phyloP scores from a whole-genome alignment of 2,329 filamentous ascomycete genomes.

The Teratosphaeria zuluensis region DNA sequence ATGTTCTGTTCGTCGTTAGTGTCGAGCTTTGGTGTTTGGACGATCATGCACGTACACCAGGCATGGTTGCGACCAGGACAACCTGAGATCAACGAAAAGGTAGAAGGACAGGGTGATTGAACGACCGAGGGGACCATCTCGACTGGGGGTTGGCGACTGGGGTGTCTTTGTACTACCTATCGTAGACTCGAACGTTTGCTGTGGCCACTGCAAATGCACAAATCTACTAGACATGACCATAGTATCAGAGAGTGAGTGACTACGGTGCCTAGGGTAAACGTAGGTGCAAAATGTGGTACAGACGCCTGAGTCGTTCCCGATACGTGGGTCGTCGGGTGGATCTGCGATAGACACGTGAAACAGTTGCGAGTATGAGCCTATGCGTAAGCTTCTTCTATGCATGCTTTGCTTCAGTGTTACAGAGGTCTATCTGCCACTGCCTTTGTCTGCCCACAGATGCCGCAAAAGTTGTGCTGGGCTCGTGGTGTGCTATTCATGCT shows the following conservation, averaged over 20 bases:
- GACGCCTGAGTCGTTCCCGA: background rate
- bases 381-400: background rate
- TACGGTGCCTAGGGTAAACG: background rate
- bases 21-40: background rate
- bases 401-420: background rate
- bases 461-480: no score
- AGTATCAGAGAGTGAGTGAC: background rate
- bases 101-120: background rate
- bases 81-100: background rate
- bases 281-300: background rate
- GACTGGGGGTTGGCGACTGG: background rate
- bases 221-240: background rate
- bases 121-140: background rate
- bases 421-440: background rate
- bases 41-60: background rate
- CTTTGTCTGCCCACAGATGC: background rate
- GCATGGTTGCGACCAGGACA: background rate
- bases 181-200: background rate
- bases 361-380: background rate
- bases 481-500: no score
- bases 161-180: background rate
- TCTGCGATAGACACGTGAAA: background rate
- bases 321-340: background rate
- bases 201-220: background rate
- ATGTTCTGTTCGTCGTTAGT: slow-evolving; percentile 10